These are phyloP conservation scores for Quercus lobata DNA, from an alignment of 331 rosid species.

Conservation along the genomic window DNA sequence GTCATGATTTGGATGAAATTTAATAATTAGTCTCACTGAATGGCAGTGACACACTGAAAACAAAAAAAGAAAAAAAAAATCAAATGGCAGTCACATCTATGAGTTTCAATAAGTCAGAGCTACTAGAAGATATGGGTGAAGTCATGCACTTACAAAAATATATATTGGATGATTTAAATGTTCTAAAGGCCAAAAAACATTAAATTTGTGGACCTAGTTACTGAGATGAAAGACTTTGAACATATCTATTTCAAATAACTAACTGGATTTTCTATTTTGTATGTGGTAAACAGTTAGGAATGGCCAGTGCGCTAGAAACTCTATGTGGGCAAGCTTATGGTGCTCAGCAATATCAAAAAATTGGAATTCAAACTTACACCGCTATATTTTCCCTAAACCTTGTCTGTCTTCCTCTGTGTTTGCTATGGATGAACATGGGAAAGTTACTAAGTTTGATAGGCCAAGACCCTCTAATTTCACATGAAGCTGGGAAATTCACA, in stretches of 20 bases:
- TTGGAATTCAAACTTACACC: slow-evolving; percentile 56
- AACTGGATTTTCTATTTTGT: slow-evolving; percentile 3
- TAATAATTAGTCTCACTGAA: background rate
- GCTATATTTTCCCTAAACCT: slow-evolving; percentile 42
- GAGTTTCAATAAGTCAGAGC: background rate
- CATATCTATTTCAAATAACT: background rate
- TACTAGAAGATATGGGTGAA: background rate
- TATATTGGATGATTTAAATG: background rate
- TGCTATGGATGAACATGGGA: slow-evolving; percentile 50
- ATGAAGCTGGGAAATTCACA: slow-evolving; percentile 52
- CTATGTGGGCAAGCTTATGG: slow-evolving; percentile 73
- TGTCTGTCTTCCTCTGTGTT: slow-evolving; percentile 42
- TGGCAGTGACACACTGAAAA: background rate
- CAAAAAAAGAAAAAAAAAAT: too few relatives aligned
- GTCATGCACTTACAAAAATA: too few relatives aligned
- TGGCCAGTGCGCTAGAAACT: slow-evolving; percentile 73
- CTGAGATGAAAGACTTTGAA: background rate
- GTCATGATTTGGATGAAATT: background rate
- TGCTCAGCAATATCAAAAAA: slow-evolving; percentile 47
- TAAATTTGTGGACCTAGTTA: background rate
- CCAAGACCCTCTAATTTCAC: slow-evolving; percentile 65
- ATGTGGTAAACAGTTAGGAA: slow-evolving; percentile 40
- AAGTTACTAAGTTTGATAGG: slow-evolving; percentile 47
- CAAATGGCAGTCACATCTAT: background rate
- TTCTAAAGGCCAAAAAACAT: background rate